Percentiles rank a stretch among this genome's conserved stretches.
These are phyloP conservation scores for Lactarius vividus DNA, from an alignment of 768 basidiomycete species.

Conservation along the genomic window DNA sequence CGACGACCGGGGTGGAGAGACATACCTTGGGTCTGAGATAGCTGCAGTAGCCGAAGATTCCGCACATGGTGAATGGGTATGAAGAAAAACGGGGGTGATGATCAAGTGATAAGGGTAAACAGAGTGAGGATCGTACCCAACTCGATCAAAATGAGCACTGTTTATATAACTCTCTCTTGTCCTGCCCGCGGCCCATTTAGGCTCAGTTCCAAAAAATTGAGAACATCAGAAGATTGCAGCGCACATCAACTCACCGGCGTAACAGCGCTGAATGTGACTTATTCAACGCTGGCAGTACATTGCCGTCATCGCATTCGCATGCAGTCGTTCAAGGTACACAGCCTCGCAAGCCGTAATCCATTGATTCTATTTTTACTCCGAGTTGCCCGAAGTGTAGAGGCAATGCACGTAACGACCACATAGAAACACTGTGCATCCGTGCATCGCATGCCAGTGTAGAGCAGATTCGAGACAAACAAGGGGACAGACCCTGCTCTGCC, in stretches of 20 bases:
- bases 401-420: not conserved
- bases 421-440: not conserved
- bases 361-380: not conserved
- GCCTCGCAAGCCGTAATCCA: not conserved
- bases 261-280: not conserved
- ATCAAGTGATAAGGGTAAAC: not conserved
- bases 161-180: not conserved
- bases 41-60: conserved; percentile 96
- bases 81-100: not conserved
- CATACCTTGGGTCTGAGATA: conserved; percentile 91
- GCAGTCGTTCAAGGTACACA: not conserved
- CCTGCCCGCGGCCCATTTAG: not conserved
- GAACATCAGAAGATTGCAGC: not conserved
- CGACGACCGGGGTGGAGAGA: not conserved
- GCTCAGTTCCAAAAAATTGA: not conserved
- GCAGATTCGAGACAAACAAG: not conserved
- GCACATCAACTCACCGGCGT: not conserved
- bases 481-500: not conserved
- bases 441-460: not conserved
- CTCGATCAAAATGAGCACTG: not conserved
- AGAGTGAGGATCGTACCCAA: not conserved
- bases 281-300: not conserved
- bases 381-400: not conserved
- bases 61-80: conserved; percentile 58
- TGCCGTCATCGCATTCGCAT: not conserved